phyloP scores from a whole-genome alignment of 768 basidiomycete species.

The Kwoniella sp. region DNA sequence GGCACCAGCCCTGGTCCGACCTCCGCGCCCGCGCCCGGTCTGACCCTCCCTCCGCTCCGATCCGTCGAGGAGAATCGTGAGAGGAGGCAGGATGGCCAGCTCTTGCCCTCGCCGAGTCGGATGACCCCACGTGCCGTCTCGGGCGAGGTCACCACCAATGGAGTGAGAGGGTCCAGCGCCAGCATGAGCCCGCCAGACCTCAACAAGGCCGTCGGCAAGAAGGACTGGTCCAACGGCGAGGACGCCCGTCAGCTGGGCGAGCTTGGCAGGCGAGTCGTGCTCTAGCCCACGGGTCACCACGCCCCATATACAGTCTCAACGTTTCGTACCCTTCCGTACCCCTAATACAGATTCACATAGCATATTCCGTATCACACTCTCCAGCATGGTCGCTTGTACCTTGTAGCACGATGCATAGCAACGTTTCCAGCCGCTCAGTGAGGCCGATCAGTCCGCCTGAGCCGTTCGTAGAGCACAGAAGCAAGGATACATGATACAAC shows the following conservation, averaged over 20 bases:
- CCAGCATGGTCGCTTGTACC: too few species aligned
- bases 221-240: slow-evolving; percentile 14
- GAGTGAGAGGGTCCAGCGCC: background rate
- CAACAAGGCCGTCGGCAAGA: slow-evolving; percentile 4
- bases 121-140: slow-evolving; percentile 1
- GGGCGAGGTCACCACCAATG: too few species aligned
- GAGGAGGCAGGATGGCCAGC: background rate
- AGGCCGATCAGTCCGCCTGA: too few species aligned
- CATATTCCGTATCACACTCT: too few species aligned
- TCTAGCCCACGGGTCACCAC: too few species aligned
- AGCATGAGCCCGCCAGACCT: slow-evolving; percentile 7
- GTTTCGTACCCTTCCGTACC: too few species aligned
- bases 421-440: too few species aligned
- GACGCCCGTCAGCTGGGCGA: slow-evolving; percentile 27
- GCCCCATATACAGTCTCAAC: too few species aligned
- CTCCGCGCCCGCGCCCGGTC: background rate
- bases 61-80: slow-evolving; percentile 19
- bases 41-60: slow-evolving; percentile 34
- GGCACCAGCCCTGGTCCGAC: background rate
- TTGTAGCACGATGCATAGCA: too few species aligned
- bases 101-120: slow-evolving; percentile 4
- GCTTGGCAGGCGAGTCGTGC: slow-evolving; percentile 20
- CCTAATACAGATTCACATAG: too few species aligned
- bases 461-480: too few species aligned
- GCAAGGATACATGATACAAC: too few species aligned